Base-by-base conservation (phyloP, 148 eudicot genomes). In the Rhododendron mucronatum region DNA sequence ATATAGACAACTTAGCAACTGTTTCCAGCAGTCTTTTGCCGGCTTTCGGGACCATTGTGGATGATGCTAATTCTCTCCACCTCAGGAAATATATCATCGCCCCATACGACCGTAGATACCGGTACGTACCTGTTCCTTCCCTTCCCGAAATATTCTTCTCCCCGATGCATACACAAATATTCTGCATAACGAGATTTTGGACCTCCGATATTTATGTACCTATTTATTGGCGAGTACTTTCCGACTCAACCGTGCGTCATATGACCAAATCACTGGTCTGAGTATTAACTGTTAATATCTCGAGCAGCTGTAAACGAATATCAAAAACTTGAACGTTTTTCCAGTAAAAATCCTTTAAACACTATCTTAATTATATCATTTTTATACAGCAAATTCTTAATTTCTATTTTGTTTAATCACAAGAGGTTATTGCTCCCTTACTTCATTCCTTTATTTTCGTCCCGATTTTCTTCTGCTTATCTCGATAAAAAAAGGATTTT, bases 1-100 rank as follows among this genome's bases (percentile, higher is more conserved):
- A 90, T 83, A 87, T 92, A 7, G 84, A 83, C 35, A 92, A 92
- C 82, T 55, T 89, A 35, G 92, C 92, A 11, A 88, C 94, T 1
- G 87, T 92, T 51, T 92, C 94, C 21, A 92, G 94, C 89, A 92
- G 92, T 82, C 89, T 92, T 28, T 89, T 92, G 83, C 94, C 94
- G 53, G 94, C 94, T 85, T 92, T 92, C 82, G 94, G 94, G 18
- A 90, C 94, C 5, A 87, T 88, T 45, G 89, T 92, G 15, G 91
- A 90, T 30, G 92, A 90, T 45, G 90, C 50, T 9, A 47, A 83
- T 44, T 85, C 89, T 79, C 81, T 85, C 2, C 82, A 37, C 23
- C 89, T 89, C 20, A 80, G 39, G 23, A 90, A 71, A 78, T 89
- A 85, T 86, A 85, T 90, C 1, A 88, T 92, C 86, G 94, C 94